A percentile compares a stretch with the other conserved stretches of the same genome.
These are phyloP conservation scores for Sclerotinia sclerotiorum DNA, from an alignment of 2,329 filamentous ascomycete genomes.

Conservation along the genomic window DNA sequence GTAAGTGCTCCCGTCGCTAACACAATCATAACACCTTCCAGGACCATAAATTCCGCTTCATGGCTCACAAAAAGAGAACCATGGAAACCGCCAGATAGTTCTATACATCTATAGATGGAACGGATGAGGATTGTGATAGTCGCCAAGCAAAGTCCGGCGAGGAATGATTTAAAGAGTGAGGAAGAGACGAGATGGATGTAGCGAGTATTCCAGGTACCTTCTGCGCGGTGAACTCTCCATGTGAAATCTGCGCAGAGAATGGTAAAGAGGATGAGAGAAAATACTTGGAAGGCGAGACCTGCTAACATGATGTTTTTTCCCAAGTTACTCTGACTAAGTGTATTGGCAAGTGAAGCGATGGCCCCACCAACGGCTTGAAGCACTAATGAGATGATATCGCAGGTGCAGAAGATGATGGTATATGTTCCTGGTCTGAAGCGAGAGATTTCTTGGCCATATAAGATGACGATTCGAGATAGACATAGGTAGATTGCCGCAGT, in stretches of 20 bases:
- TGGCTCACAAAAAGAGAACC: slow-evolving; percentile 51
- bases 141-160: slow-evolving; percentile 49
- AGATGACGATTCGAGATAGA: slow-evolving; percentile 45
- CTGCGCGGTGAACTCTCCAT: slow-evolving; percentile 24
- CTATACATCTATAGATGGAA: slow-evolving; percentile 57
- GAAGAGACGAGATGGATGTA: slow-evolving; percentile 30
- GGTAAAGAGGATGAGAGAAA: slow-evolving; percentile 40
- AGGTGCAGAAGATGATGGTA: slow-evolving; percentile 49
- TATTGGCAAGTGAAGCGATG: slow-evolving; percentile 51
- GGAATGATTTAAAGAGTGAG: slow-evolving; percentile 46
- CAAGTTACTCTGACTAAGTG: slow-evolving; percentile 28
- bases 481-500: slow-evolving; percentile 63
- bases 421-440: slow-evolving; percentile 51
- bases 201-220: slow-evolving; percentile 27
- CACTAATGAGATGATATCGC: slow-evolving; percentile 57
- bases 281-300: slow-evolving; percentile 45
- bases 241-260: slow-evolving; percentile 29
- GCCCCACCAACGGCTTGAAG: slow-evolving; percentile 59
- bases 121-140: slow-evolving; percentile 58
- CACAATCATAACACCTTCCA: slow-evolving; percentile 50
- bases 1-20: slow-evolving; percentile 49
- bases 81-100: slow-evolving; percentile 56
- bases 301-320: slow-evolving; percentile 44
- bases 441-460: slow-evolving; percentile 51
- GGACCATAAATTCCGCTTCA: slow-evolving; percentile 47